Percentiles rank a stretch among this genome's conserved stretches.
These are phyloP conservation scores for Vitis rupestris DNA, from an alignment of 164 flowering plant species.

Conservation along the genomic window DNA sequence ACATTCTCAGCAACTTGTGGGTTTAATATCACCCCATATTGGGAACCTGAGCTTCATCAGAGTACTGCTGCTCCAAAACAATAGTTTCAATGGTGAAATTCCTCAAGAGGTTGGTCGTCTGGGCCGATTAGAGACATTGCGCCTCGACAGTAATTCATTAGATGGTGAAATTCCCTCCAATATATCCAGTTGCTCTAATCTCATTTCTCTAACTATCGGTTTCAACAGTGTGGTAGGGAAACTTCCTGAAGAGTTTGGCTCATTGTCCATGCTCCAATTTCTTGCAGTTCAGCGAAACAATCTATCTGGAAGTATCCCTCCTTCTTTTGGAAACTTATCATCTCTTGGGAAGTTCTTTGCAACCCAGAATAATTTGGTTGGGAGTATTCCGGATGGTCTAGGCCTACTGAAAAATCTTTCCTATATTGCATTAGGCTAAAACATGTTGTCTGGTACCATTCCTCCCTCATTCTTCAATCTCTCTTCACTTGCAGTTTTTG, in stretches of 20 bases:
- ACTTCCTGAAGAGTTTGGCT: conserved; percentile 19
- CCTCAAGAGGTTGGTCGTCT: conserved; percentile 27
- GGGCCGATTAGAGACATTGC: background rate
- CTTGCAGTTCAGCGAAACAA: background rate
- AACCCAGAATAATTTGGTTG: background rate
- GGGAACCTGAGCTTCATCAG: conserved; percentile 30
- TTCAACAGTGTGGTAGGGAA: conserved; percentile 14
- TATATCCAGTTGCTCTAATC: conserved; percentile 20
- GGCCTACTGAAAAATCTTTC: conserved; percentile 1
- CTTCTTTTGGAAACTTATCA: conserved; percentile 21
- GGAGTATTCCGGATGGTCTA: conserved; percentile 12
- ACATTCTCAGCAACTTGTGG: conserved; percentile 12
- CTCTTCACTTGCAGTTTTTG: background rate
- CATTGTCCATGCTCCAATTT: conserved; percentile 12
- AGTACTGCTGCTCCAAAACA: conserved; percentile 15
- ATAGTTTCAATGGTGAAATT: conserved; percentile 18
- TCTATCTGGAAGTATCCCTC: conserved; percentile 19
- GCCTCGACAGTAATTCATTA: conserved; percentile 7
- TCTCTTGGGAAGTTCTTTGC: background rate
- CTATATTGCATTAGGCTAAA: background rate
- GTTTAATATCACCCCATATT: conserved; percentile 19
- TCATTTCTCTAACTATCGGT: background rate
- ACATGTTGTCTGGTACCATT: conserved; percentile 20
- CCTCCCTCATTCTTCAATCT: conserved; percentile 24
- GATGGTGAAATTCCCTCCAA: conserved; percentile 21